A percentile compares a stretch with the other conserved stretches of the same genome.
Evolutionary conservation across 371 early-diverging fungal species (phyloP).

Genomic region (Entomophthora muscae): DNA sequence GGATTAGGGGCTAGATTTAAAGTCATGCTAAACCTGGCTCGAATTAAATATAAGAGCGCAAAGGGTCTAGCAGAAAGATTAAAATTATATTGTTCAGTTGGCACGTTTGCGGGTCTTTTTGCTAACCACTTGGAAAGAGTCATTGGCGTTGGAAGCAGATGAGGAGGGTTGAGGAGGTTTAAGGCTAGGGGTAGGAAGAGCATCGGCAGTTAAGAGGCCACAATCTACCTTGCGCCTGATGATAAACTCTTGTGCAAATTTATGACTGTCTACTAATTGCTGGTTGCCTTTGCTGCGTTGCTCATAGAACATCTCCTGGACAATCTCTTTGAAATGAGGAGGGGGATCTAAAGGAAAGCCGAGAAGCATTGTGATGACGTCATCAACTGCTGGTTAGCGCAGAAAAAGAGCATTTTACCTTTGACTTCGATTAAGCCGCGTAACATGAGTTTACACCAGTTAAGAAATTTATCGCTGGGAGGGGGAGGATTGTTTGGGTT

Average conservation of each 20-base stretch:
- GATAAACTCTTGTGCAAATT: constrained; percentile 65
- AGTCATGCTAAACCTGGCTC: too few species aligned
- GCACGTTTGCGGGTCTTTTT: constrained; percentile 3
- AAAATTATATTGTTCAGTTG: not conserved
- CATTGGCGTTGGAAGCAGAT: too few species aligned
- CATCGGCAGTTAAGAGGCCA: constrained; percentile 16
- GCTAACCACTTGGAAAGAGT: constrained; percentile 1
- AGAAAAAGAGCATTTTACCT: constrained; percentile 14
- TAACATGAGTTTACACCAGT: constrained; percentile 51
- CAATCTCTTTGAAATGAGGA: constrained; percentile 46
- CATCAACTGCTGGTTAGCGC: constrained; percentile 22
- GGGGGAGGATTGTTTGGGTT: constrained; percentile 19
- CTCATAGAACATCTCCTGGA: constrained; percentile 61
- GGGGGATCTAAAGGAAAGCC: constrained; percentile 56
- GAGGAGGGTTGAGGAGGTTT: not conserved
- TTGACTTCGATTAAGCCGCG: constrained; percentile 50
- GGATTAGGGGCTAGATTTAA: too few species aligned
- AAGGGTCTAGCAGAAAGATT: too few species aligned
- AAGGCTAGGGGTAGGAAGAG: constrained; percentile 2
- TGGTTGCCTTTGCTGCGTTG: constrained; percentile 20
- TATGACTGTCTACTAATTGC: constrained; percentile 48
- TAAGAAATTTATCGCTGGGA: constrained; percentile 54
- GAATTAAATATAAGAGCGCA: too few species aligned
- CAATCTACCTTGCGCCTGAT: constrained; percentile 59
- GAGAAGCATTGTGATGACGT: constrained; percentile 57